A percentile compares a stretch with the other conserved stretches of the same genome.
Evolutionary conservation across 192 early-diverging fungal genomes (phyloP).

Genomic region (Gaertneriomyces semiglobifer): DNA sequence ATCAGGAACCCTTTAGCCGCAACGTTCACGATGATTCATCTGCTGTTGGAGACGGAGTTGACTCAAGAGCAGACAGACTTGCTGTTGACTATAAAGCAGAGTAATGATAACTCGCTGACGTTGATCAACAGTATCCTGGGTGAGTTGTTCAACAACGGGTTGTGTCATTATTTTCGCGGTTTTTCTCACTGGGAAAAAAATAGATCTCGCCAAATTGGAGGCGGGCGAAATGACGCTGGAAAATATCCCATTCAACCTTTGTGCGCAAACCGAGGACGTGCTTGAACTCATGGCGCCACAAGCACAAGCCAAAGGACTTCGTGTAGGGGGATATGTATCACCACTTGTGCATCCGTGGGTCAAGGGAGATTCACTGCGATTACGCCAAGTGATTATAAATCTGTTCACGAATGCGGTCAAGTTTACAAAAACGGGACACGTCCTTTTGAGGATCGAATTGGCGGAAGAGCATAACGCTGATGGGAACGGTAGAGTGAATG

Average conservation of each 20-base stretch:
- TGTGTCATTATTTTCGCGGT: slow-evolving; percentile 11
- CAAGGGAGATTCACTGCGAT: slow-evolving; percentile 69
- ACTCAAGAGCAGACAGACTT: slow-evolving; percentile 19
- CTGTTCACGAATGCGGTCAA: slow-evolving; percentile 82
- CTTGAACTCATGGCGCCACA: slow-evolving; percentile 71
- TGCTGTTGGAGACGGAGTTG: slow-evolving; percentile 21
- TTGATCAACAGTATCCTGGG: slow-evolving; percentile 85
- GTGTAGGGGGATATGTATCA: slow-evolving; percentile 65
- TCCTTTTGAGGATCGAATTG: slow-evolving; percentile 8
- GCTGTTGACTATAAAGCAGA: slow-evolving; percentile 16
- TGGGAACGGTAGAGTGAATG: too few relatives aligned
- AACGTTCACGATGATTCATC: slow-evolving; percentile 29
- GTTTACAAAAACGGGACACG: slow-evolving; percentile 29
- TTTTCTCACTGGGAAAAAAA: neutral
- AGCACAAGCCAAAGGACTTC: slow-evolving; percentile 70
- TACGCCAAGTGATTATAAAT: slow-evolving; percentile 79
- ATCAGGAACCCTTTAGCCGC: slow-evolving; percentile 29
- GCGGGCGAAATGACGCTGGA: slow-evolving; percentile 80
- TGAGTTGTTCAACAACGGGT: slow-evolving; percentile 61
- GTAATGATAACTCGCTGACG: slow-evolving; percentile 68
- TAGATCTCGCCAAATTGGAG: slow-evolving; percentile 52
- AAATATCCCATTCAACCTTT: slow-evolving; percentile 63
- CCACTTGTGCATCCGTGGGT: slow-evolving; percentile 66
- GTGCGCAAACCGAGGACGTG: slow-evolving; percentile 59
- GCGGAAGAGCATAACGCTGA: neutral